phyloP scores from a whole-genome alignment of 495 filamentous ascomycete genomes.

The Xylaria flabelliformis region DNA sequence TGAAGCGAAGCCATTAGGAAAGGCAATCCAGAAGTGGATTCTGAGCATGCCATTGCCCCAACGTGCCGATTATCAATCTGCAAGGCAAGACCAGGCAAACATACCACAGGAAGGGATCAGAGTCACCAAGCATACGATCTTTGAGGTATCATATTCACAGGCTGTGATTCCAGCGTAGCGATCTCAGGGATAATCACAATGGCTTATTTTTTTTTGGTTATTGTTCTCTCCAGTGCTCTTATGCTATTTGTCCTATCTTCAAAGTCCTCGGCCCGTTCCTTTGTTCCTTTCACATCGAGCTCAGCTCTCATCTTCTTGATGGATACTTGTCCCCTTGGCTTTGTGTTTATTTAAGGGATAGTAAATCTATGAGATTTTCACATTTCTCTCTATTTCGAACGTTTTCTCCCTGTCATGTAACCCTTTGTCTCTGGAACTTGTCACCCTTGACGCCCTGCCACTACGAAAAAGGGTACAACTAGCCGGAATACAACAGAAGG shows the following conservation, averaged over 20 bases:
- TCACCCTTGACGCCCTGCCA: not conserved
- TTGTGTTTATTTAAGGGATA: not conserved
- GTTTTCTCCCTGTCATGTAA: not conserved
- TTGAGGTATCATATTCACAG: not conserved
- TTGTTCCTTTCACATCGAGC: constrained; percentile 30
- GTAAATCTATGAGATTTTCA: not conserved
- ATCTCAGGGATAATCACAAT: not conserved
- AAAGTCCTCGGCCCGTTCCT: constrained; percentile 30
- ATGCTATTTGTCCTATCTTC: constrained; percentile 29
- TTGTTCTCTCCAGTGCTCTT: constrained; percentile 21
- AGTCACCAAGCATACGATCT: not conserved
- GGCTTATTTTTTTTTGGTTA: constrained; percentile 1
- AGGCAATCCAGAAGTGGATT: too few species aligned
- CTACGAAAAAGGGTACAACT: not conserved
- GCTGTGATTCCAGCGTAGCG: not conserved
- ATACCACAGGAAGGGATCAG: not conserved
- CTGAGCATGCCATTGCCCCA: not conserved
- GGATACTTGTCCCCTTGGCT: too few species aligned
- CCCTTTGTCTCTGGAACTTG: not conserved
- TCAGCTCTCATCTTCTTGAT: constrained; percentile 25
- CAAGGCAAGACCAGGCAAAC: not conserved
- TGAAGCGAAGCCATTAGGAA: not conserved
- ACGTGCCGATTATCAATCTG: not conserved
- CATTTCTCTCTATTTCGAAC: not conserved
- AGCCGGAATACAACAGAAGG: not conserved